These are phyloP conservation scores for Fistulinella staudtii DNA, from an alignment of 1,284 basidiomycete genomes.

Conservation along the genomic window DNA sequence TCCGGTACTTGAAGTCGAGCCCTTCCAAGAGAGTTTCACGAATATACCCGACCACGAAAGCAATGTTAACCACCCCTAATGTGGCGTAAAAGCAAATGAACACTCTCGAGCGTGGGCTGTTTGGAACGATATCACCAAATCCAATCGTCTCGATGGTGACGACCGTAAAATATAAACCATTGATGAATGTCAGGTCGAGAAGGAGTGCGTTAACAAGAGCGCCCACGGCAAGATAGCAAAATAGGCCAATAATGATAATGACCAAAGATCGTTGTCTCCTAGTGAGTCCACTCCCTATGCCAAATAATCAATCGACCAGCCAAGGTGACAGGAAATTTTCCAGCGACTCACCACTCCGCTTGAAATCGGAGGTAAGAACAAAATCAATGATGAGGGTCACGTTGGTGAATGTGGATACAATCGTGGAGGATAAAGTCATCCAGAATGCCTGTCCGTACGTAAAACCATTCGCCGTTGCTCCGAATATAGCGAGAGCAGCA, in stretches of 20 bases:
- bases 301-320: neutral
- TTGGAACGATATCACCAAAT: slow-evolving; percentile 72
- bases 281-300: slow-evolving; percentile 70
- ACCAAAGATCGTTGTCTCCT: slow-evolving; percentile 75
- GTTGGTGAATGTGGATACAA: slow-evolving; percentile 66
- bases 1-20: slow-evolving; percentile 57
- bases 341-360: slow-evolving; percentile 50
- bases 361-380: slow-evolving; percentile 59
- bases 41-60: slow-evolving; percentile 61
- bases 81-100: slow-evolving; percentile 58
- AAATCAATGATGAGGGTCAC: slow-evolving; percentile 66
- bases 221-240: slow-evolving; percentile 72
- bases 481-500: slow-evolving; percentile 59
- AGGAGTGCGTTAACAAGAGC: slow-evolving; percentile 57
- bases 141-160: slow-evolving; percentile 74
- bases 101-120: slow-evolving; percentile 44
- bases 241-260: slow-evolving; percentile 70
- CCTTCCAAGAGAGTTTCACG: slow-evolving; percentile 72
- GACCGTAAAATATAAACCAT: slow-evolving; percentile 68
- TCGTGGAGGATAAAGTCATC: slow-evolving; percentile 77
- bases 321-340: neutral
- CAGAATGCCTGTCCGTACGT: slow-evolving; percentile 75
- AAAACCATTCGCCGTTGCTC: slow-evolving; percentile 64
- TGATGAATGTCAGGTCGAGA: slow-evolving; percentile 59
- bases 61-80: slow-evolving; percentile 60